Percentiles rank a stretch among this genome's conserved stretches.
Evolutionary conservation across 352 stramenopile species (phyloP).

Genomic region (Pythium oligandrum): DNA sequence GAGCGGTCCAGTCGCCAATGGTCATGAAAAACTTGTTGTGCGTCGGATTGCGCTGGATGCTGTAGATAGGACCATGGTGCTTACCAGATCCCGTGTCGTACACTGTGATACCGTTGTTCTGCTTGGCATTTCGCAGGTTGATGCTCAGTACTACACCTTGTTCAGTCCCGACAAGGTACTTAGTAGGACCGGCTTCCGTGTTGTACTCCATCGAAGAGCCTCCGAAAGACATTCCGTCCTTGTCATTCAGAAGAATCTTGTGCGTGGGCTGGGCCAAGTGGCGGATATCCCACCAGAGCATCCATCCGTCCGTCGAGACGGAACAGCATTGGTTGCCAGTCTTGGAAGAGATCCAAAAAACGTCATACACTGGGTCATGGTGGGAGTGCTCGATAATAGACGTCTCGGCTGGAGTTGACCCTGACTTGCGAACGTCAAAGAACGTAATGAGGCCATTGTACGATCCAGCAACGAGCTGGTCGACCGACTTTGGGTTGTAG

Average conservation of each 20-base stretch:
- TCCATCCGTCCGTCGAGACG: slow-evolving; percentile 94
- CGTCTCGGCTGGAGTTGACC: slow-evolving; percentile 82
- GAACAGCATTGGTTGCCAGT: slow-evolving; percentile 95
- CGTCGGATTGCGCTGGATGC: slow-evolving; percentile 95
- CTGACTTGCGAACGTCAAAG: slow-evolving; percentile 94
- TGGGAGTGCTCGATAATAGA: slow-evolving; percentile 96
- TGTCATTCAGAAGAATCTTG: slow-evolving; percentile 69
- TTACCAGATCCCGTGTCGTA: slow-evolving; percentile 93
- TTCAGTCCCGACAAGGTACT: slow-evolving; percentile 97
- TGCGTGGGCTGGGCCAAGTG: slow-evolving; percentile 82
- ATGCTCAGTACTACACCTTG: slow-evolving; percentile 94
- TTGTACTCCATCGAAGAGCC: slow-evolving; percentile 96
- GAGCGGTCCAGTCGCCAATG: slow-evolving; percentile 95
- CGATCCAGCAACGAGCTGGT: slow-evolving; percentile 93
- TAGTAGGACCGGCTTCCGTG: slow-evolving; percentile 93
- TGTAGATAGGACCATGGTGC: slow-evolving; percentile 94
- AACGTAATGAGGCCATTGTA: slow-evolving; percentile 97
- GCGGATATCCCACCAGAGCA: slow-evolving; percentile 90
- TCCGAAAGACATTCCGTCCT: slow-evolving; percentile 86
- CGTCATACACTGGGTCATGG: slow-evolving; percentile 96
- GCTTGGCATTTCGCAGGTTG: slow-evolving; percentile 95
- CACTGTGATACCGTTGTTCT: slow-evolving; percentile 96
- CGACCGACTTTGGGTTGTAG: slow-evolving; percentile 96
- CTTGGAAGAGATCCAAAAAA: slow-evolving; percentile 96
- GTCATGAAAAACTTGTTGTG: slow-evolving; percentile 98